These are phyloP conservation scores for Cyclanthera cordifolia DNA, from an alignment of 306 rosid species.

Conservation along the genomic window DNA sequence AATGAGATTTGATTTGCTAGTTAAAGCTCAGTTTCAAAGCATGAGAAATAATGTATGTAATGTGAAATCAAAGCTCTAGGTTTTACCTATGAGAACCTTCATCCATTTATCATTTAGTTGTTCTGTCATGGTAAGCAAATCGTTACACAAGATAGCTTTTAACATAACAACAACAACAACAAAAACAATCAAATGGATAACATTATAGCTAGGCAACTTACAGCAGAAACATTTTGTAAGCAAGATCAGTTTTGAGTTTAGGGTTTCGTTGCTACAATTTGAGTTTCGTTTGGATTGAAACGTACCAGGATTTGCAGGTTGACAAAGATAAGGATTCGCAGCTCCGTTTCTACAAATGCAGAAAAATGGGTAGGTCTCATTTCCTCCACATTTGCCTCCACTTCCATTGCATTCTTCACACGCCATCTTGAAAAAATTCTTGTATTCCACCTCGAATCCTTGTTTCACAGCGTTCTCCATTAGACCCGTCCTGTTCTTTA, in stretches of 20 bases:
- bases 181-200: not conserved
- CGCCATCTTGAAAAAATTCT: not conserved
- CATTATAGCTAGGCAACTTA: not conserved
- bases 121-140: not conserved
- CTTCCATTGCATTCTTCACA: not conserved
- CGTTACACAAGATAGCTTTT: not conserved
- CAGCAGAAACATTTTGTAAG: too few relatives aligned
- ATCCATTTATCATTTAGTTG: fast-evolving
- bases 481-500: not conserved
- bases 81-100: constrained; percentile 35
- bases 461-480: not conserved
- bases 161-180: not conserved
- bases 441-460: not conserved
- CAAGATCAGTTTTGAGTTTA: too few relatives aligned
- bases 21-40: not conserved
- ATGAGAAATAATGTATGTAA: not conserved
- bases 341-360: not conserved
- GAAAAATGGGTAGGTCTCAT: not conserved
- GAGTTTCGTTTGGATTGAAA: too few relatives aligned
- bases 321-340: not conserved
- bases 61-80: not conserved
- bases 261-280: too few relatives aligned
- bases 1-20: not conserved
- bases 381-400: not conserved
- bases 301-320: too few relatives aligned